These are phyloP conservation scores for Pyrus betulifolia DNA, from an alignment of 306 rosid species.

Conservation along the genomic window DNA sequence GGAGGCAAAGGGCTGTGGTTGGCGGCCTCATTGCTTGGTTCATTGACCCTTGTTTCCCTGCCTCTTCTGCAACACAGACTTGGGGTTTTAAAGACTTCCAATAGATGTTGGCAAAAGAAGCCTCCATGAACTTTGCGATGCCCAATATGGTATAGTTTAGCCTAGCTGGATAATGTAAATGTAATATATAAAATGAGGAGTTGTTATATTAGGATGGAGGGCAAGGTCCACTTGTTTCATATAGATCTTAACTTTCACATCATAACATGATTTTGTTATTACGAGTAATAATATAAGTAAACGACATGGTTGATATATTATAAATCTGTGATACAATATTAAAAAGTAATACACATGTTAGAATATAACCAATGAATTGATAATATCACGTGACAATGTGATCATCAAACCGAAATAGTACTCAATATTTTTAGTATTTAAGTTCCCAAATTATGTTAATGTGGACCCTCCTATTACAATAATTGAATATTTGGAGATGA, in stretches of 20 bases:
- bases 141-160: neutral
- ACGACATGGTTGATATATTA: no score
- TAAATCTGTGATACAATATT: neutral
- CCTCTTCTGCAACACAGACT: constrained; percentile 23
- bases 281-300: no score
- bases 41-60: neutral
- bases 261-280: no score
- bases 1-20: constrained; percentile 17
- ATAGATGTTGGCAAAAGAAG: neutral
- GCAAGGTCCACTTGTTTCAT: no score
- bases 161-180: neutral
- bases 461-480: neutral
- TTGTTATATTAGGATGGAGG: no score
- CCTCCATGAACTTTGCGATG: neutral
- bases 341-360: neutral
- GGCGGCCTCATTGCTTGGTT: constrained; percentile 29
- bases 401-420: no score
- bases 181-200: no score
- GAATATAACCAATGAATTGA: no score
- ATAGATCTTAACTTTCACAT: no score
- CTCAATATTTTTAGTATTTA: no score
- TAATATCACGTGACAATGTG: no score
- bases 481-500: neutral
- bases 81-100: neutral
- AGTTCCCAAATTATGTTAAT: neutral